Evolutionary conservation across 441 rosid species (phyloP), one percentile per base, ranked within the genome.

Genomic region (Dalechampia spathulata): DNA sequence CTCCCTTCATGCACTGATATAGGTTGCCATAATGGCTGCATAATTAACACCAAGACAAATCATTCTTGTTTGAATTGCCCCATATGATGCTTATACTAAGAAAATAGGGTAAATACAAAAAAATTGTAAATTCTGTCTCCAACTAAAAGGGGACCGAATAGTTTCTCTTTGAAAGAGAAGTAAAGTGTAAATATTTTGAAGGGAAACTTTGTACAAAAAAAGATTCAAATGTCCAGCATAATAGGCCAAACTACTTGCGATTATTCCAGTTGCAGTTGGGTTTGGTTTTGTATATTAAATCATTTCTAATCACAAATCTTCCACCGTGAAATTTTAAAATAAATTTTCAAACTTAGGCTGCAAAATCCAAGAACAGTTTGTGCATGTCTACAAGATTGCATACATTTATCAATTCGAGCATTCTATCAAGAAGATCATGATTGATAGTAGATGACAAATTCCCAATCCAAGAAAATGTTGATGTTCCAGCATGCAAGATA

Each of bases 351-450:
- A 53, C 3, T 52, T 21, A 9, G 17, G 21, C 13, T 6, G 37
- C 4, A 26, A 36, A 48, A 26, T 26, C 25, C n/a, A 28, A 30
- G 15, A 41, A 22, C 19, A 42, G 52, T 58, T 34, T 32, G 55
- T 25, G 63, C n/a, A n/a, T n/a, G n/a, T n/a, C n/a, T n/a, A n/a
- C 23, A 46, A 36, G 60, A 28, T 40, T 52, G 38, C 82, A 51
- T 71, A 87, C 97, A 65, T 87, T 83, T 46, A 87, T 83, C 53
- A 85, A 63, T 69, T 80, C 94, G 17, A 90, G 71, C 80, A 84
- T 86, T 74, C 86, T 82, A 69, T 87, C 96, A 14, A 85, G 91
- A 43, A 90, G 87, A 52, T 83, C 94, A 37, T 81, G 89, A 55
- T 90, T 95, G 62, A 63, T 65, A 26, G 81, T 28, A 10, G 83